These are phyloP conservation scores for Tetradesmus obliquus DNA, from an alignment of 139 green algal genomes.

Conservation along the genomic window DNA sequence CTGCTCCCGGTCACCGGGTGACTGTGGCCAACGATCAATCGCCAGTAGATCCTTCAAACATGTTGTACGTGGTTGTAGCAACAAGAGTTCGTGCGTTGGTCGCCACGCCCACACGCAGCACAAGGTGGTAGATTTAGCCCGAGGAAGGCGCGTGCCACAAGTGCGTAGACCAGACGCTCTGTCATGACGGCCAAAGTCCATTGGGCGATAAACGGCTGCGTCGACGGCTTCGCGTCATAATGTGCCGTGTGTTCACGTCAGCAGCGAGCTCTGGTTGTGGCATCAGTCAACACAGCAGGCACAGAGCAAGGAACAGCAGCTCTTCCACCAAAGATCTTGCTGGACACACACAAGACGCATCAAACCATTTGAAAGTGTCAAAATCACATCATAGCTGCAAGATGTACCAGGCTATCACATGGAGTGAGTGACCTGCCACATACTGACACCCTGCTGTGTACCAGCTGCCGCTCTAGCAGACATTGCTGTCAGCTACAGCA, in stretches of 20 bases:
- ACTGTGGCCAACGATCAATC: too few species aligned
- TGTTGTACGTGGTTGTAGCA: not conserved
- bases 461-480: not conserved
- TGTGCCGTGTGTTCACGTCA: not conserved
- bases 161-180: not conserved
- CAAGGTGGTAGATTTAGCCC: not conserved
- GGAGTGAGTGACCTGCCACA: constrained; percentile 2
- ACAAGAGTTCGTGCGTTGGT: not conserved
- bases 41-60: too few species aligned
- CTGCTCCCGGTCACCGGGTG: too few species aligned
- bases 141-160: not conserved
- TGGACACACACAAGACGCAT: not conserved
- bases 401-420: constrained; percentile 24
- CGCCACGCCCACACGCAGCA: too few species aligned
- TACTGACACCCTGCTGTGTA: not conserved
- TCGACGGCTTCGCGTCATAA: not conserved
- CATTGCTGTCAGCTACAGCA: not conserved
- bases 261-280: not conserved
- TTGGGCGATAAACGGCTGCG: not conserved
- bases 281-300: not conserved
- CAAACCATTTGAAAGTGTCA: not conserved
- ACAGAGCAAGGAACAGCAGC: too few species aligned
- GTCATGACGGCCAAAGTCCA: not conserved
- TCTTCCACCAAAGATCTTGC: not conserved
- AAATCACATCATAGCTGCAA: not conserved